Evolutionary conservation across 139 green algal species (phyloP).

Genomic region (Spirogloea muscicola): DNA sequence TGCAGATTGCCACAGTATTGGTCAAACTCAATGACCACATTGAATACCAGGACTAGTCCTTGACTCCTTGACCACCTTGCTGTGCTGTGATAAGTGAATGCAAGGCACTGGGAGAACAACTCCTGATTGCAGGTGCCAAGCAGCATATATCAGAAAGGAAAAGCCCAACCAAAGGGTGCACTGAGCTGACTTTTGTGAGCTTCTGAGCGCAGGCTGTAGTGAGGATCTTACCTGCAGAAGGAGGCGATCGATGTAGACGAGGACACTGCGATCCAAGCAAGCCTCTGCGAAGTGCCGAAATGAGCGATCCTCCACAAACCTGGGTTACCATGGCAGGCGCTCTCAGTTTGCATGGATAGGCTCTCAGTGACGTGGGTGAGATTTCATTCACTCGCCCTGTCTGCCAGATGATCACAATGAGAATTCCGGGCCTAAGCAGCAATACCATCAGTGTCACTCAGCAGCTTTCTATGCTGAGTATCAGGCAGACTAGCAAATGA

Average conservation of each 20-base stretch:
- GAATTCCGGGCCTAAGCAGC: not conserved
- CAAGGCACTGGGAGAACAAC: not conserved
- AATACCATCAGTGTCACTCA: not conserved
- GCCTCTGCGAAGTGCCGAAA: constrained; percentile 54
- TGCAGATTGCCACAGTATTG: not conserved
- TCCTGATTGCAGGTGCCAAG: not conserved
- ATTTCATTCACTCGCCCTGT: not conserved
- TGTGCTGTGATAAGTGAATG: not conserved
- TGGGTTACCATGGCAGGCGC: not conserved
- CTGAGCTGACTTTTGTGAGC: constrained; percentile 40
- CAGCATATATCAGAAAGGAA: not conserved
- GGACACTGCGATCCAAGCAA: constrained; percentile 53
- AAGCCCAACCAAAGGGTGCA: not conserved
- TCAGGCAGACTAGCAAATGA: not conserved
- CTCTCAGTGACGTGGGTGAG: not conserved
- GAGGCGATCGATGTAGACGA: constrained; percentile 55
- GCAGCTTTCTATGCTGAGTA: not conserved
- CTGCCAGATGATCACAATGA: not conserved
- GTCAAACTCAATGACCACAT: no score
- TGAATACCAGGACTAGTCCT: no score
- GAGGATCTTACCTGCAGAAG: constrained; percentile 40
- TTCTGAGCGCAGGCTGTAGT: constrained; percentile 26
- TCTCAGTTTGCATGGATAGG: not conserved
- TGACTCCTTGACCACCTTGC: no score
- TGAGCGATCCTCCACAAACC: constrained; percentile 48